These are phyloP conservation scores for Striga asiatica DNA, from an alignment of 257 asterid genomes.

Conservation along the genomic window DNA sequence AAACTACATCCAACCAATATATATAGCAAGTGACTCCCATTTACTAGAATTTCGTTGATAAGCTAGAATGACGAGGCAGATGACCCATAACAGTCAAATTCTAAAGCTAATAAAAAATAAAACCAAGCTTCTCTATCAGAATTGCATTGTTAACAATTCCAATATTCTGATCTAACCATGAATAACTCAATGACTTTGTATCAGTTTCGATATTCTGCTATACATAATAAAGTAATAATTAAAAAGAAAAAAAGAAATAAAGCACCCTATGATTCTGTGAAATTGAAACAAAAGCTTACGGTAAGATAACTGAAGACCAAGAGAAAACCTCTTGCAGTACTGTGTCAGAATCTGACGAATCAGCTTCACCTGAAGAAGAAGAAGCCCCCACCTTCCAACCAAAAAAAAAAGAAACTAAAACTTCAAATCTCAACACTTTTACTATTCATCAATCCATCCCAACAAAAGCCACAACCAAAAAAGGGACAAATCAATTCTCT, in stretches of 20 bases:
- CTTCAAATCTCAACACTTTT: neutral
- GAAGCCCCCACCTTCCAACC: constrained; percentile 51
- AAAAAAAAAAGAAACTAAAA: neutral
- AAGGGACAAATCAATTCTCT: too few relatives aligned
- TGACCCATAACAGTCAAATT: too few relatives aligned
- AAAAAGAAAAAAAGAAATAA: too few relatives aligned
- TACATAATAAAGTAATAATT: too few relatives aligned
- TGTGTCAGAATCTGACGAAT: constrained; percentile 33
- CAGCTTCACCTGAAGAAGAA: constrained; percentile 46
- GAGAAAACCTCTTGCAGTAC: constrained; percentile 48
- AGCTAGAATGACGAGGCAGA: too few relatives aligned
- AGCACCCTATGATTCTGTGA: neutral
- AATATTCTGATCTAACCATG: too few relatives aligned
- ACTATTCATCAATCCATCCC: neutral
- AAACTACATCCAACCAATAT: neutral
- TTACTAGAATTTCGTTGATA: too few relatives aligned
- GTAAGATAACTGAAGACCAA: constrained; percentile 78
- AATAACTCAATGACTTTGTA: too few relatives aligned
- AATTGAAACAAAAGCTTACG: constrained; percentile 39
- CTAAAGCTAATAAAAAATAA: too few relatives aligned
- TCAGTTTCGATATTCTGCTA: too few relatives aligned
- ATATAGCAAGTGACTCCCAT: neutral
- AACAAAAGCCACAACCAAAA: neutral
- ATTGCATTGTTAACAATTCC: too few relatives aligned
- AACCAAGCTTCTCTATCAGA: too few relatives aligned